Evolutionary conservation across 2,329 filamentous ascomycete species (phyloP).

Genomic region (Didymella lethalis): DNA sequence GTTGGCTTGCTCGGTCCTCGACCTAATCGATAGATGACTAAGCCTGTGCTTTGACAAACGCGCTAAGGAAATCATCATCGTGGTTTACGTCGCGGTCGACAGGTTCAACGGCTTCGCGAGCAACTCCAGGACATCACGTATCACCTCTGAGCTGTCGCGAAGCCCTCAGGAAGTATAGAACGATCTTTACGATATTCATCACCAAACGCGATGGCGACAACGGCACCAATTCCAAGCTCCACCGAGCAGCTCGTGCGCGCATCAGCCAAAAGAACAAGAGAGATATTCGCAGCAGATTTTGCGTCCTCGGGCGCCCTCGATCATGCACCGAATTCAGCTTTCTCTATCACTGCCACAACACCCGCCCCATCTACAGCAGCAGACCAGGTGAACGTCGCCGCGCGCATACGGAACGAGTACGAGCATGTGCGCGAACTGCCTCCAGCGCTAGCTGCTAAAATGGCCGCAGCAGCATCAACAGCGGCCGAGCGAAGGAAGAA

Average conservation of each 20-base stretch:
- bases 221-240: constrained; percentile 30
- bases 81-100: constrained; percentile 12
- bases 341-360: constrained; percentile 55
- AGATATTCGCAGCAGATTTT: constrained; percentile 63
- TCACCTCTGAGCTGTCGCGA: not conserved
- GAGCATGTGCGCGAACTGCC: constrained; percentile 79
- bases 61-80: constrained; percentile 26
- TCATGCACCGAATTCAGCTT: constrained; percentile 50
- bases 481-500: constrained; percentile 71
- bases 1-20: not conserved
- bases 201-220: constrained; percentile 29
- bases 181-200: not conserved
- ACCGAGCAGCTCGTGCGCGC: constrained; percentile 47
- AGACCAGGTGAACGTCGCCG: constrained; percentile 59
- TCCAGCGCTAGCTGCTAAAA: constrained; percentile 78
- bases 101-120: not conserved
- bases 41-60: constrained; percentile 3
- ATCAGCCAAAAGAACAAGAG: constrained; percentile 63
- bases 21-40: constrained; percentile 19
- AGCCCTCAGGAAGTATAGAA: not conserved
- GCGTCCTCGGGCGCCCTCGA: constrained; percentile 54
- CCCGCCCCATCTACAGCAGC: constrained; percentile 55
- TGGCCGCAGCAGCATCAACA: constrained; percentile 67
- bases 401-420: constrained; percentile 77
- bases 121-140: not conserved